Evolutionary conservation across 169 alveolate species (phyloP).

Genomic region (Plasmodium vinckei): DNA sequence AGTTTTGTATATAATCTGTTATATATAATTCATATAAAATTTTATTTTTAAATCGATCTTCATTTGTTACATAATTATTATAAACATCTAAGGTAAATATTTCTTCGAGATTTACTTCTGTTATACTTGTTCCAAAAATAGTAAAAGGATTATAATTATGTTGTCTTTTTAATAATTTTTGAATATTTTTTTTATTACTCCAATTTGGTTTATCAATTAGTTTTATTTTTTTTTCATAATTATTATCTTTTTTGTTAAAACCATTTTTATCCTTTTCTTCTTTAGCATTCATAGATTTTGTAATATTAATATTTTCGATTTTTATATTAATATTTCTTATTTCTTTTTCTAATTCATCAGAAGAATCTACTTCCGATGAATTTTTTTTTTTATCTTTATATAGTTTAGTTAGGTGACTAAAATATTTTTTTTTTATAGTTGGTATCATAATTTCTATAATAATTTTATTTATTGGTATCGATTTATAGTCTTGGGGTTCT

Average conservation of each 20-base stretch:
- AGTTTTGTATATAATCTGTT: conserved; percentile 55
- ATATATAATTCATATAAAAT: conserved; percentile 57
- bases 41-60: conserved; percentile 51
- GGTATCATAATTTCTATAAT: conserved; percentile 59
- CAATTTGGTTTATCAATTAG: conserved; percentile 50
- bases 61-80: conserved; percentile 64
- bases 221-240: conserved; percentile 72
- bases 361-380: not conserved
- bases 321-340: conserved; percentile 30
- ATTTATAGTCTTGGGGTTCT: conserved; percentile 1
- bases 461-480: conserved; percentile 35
- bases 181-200: conserved; percentile 38
- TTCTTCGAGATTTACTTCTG: conserved; percentile 64
- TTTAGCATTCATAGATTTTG: conserved; percentile 23
- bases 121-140: conserved; percentile 64
- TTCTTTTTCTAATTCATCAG: conserved; percentile 67
- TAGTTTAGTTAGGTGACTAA: conserved; percentile 22
- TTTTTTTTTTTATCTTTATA: conserved; percentile 18
- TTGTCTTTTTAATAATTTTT: conserved; percentile 43
- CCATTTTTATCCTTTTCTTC: conserved; percentile 1
- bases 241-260: not conserved
- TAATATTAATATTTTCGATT: conserved; percentile 14
- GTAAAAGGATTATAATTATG: conserved; percentile 70
- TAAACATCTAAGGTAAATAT: conserved; percentile 60
- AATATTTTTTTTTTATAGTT: conserved; percentile 51